These are phyloP conservation scores for Vaccinium vitisidaea DNA, from an alignment of 148 eudicot genomes.

Conservation along the genomic window DNA sequence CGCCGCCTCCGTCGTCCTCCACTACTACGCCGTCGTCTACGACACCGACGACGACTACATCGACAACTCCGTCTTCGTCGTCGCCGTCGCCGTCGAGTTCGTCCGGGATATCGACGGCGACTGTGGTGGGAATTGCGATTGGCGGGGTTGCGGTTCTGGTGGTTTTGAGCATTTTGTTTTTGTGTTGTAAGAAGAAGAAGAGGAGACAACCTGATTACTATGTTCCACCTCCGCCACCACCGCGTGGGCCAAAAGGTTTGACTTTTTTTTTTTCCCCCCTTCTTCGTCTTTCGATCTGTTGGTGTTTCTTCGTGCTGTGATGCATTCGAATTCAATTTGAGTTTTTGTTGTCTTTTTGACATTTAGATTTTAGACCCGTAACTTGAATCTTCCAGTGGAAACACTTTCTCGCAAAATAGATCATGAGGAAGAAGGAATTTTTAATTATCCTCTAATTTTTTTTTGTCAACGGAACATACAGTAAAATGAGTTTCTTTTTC, in stretches of 20 bases:
- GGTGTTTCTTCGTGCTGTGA: neutral
- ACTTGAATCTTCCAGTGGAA: no score
- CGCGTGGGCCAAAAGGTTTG: constrained; percentile 51
- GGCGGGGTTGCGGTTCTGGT: constrained; percentile 55
- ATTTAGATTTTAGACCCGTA: no score
- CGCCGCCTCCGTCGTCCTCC: constrained; percentile 40
- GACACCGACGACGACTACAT: constrained; percentile 18
- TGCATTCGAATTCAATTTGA: no score
- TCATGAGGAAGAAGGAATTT: no score
- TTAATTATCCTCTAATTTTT: no score
- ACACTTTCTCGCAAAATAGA: no score
- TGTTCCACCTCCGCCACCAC: constrained; percentile 38
- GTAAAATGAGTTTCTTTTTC: no score
- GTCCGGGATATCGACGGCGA: constrained; percentile 53
- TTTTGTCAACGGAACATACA: no score
- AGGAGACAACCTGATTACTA: constrained; percentile 46
- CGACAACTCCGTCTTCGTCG: constrained; percentile 25
- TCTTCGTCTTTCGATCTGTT: neutral
- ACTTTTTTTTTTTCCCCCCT: neutral
- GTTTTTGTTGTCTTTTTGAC: no score
- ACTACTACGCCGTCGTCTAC: constrained; percentile 27
- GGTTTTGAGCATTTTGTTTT: constrained; percentile 46
- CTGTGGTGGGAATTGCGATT: constrained; percentile 67
- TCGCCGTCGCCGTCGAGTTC: constrained; percentile 25
- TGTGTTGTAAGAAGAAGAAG: constrained; percentile 67